Conservation (phyloP, 192 early-diverging fungal species). For the Umbelopsis ramanniana region DNA sequence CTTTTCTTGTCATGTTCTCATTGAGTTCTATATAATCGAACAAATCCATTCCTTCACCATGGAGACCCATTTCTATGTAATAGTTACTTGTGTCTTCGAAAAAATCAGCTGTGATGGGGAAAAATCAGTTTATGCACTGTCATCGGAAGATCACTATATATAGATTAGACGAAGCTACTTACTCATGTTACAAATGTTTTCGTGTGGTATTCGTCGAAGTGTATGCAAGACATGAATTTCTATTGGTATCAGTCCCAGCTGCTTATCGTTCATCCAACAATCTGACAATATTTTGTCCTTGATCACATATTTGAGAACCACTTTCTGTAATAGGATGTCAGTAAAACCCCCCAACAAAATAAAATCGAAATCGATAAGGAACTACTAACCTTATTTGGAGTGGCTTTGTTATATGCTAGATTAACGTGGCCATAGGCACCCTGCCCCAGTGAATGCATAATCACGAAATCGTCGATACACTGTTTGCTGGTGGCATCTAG, state of each 20-base stretch:
- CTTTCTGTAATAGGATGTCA: constrained; percentile 31
- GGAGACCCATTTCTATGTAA: constrained; percentile 64
- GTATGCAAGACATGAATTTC: constrained; percentile 76
- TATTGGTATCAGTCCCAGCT: constrained; percentile 64
- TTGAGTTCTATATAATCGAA: constrained; percentile 54
- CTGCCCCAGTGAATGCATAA: constrained; percentile 59
- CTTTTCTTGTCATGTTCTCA: constrained; percentile 29
- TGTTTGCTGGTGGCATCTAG: constrained; percentile 34
- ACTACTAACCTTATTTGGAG: constrained; percentile 46
- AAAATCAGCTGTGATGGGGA: constrained; percentile 52
- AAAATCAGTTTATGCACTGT: not conserved
- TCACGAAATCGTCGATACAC: constrained; percentile 59
- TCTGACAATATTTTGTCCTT: constrained; percentile 63
- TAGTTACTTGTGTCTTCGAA: constrained; percentile 73
- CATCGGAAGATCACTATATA: not conserved
- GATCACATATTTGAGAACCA: constrained; percentile 70
- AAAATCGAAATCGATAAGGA: not conserved
- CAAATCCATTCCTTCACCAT: constrained; percentile 49
- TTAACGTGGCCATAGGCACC: constrained; percentile 76
- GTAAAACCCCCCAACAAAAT: not conserved
- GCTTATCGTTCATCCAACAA: constrained; percentile 65
- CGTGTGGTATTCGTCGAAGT: constrained; percentile 51
- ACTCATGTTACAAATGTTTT: constrained; percentile 54
- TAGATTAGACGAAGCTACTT: not conserved
- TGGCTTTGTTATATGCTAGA: constrained; percentile 50